phyloP scores from a whole-genome alignment of 2,329 filamentous ascomycete species.

The Colletotrichum cereale region DNA sequence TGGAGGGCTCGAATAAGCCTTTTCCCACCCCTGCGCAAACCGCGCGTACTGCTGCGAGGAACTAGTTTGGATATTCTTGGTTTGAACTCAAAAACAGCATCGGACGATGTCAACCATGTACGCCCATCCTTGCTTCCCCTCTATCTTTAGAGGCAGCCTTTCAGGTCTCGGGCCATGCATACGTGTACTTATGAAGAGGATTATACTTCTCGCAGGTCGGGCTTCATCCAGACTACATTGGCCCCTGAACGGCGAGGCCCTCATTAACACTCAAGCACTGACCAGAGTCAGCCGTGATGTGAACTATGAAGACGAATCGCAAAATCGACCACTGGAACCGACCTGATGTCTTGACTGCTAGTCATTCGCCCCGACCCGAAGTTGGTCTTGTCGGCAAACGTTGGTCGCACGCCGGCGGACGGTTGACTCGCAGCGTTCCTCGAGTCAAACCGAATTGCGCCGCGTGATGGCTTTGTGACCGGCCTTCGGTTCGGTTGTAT shows the following conservation, averaged over 20 bases:
- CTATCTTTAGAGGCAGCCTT: not conserved
- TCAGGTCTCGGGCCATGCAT: conserved; percentile 16
- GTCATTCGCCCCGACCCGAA: conserved; percentile 25
- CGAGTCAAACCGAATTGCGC: no score
- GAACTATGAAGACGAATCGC: not conserved
- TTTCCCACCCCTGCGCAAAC: not conserved
- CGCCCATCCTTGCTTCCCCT: conserved; percentile 5
- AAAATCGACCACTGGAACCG: not conserved
- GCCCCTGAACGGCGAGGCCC: conserved; percentile 19
- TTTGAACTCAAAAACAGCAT: conserved; percentile 2
- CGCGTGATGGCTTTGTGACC: not conserved
- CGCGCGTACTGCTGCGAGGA: conserved; percentile 14
- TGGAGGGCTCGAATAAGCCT: not conserved
- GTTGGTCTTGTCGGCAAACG: not conserved
- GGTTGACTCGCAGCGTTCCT: not conserved
- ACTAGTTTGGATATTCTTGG: not conserved
- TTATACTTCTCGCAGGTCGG: not conserved
- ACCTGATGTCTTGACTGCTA: conserved; percentile 17
- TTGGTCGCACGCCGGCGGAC: conserved; percentile 20
- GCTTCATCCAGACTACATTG: conserved; percentile 7
- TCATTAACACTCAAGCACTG: conserved; percentile 3
- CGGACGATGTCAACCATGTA: conserved; percentile 7
- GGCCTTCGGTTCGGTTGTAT: not conserved
- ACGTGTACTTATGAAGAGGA: not conserved
- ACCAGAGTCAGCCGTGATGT: not conserved